Conservation (phyloP, 305 asterid species). For the Fraxinus sp. region DNA sequence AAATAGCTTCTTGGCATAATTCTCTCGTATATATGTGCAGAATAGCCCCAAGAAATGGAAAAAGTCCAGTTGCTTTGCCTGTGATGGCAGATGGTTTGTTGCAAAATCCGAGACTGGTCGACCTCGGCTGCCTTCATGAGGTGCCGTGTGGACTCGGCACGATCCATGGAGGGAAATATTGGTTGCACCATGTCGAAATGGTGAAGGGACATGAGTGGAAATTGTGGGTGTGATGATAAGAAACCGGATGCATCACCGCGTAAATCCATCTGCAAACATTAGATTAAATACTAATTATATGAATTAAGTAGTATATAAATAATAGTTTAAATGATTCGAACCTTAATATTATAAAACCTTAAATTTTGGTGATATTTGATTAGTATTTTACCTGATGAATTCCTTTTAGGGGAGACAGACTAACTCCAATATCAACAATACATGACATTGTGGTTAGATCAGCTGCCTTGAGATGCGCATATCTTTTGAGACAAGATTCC, state of each 20-base stretch:
- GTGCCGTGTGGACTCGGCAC: slow-evolving; percentile 32
- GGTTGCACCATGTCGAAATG: slow-evolving; percentile 42
- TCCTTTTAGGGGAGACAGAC: slow-evolving; percentile 41
- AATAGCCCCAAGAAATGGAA: slow-evolving; percentile 56
- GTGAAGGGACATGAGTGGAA: slow-evolving; percentile 44
- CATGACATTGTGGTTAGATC: slow-evolving; percentile 46
- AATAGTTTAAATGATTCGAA: too few species aligned
- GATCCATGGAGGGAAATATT: slow-evolving; percentile 37
- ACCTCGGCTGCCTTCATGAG: slow-evolving; percentile 39
- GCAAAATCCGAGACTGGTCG: slow-evolving; percentile 46
- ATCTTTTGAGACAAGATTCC: slow-evolving; percentile 42
- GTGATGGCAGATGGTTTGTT: slow-evolving; percentile 43
- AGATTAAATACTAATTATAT: not conserved
- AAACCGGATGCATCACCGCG: slow-evolving; percentile 41
- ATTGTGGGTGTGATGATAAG: slow-evolving; percentile 41
- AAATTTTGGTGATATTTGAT: too few species aligned
- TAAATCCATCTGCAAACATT: slow-evolving; percentile 34
- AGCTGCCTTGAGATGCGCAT: slow-evolving; percentile 33
- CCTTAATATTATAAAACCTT: not conserved
- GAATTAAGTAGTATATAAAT: too few species aligned
- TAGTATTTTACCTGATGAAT: slow-evolving; percentile 60
- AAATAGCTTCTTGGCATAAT: slow-evolving; percentile 37
- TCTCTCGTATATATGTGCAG: slow-evolving; percentile 41
- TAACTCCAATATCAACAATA: slow-evolving; percentile 48
- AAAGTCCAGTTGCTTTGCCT: slow-evolving; percentile 39